These are phyloP conservation scores for Neolentinus lepideus DNA, from an alignment of 1,284 basidiomycete species.

Conservation along the genomic window DNA sequence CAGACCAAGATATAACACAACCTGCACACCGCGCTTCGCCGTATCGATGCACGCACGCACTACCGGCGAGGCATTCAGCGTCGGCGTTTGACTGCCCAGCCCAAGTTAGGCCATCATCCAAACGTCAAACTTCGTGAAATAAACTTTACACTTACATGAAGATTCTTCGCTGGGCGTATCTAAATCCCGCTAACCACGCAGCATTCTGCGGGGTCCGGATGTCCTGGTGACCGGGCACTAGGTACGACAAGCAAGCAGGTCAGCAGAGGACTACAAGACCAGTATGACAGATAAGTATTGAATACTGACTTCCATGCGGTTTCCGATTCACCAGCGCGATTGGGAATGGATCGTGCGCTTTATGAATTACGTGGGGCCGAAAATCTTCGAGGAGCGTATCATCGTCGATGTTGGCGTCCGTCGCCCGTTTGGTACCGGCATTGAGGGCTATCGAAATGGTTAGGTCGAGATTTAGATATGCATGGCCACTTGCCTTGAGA, in stretches of 20 bases:
- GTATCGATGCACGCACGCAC: conserved; percentile 61
- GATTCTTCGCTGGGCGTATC: conserved; percentile 60
- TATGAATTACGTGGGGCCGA: conserved; percentile 48
- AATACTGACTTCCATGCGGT: conserved; percentile 43
- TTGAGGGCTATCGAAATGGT: neutral
- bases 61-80: conserved; percentile 67
- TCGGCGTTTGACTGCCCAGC: conserved; percentile 53
- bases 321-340: conserved; percentile 70
- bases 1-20: conserved; percentile 58
- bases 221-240: conserved; percentile 42
- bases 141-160: conserved; percentile 68
- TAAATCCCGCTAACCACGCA: conserved; percentile 70
- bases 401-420: conserved; percentile 1
- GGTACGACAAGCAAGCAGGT: neutral
- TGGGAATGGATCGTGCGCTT: conserved; percentile 55
- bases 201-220: conserved; percentile 63
- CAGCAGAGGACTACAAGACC: neutral
- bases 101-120: neutral
- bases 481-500: neutral
- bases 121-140: no score
- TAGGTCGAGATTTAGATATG: neutral
- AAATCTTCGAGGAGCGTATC: conserved; percentile 25
- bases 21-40: conserved; percentile 60
- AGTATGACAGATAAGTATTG: conserved; percentile 6
- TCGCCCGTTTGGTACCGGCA: neutral